phyloP scores from a whole-genome alignment of 108 stramenopile genomes.

The Epithemia pelagica region DNA sequence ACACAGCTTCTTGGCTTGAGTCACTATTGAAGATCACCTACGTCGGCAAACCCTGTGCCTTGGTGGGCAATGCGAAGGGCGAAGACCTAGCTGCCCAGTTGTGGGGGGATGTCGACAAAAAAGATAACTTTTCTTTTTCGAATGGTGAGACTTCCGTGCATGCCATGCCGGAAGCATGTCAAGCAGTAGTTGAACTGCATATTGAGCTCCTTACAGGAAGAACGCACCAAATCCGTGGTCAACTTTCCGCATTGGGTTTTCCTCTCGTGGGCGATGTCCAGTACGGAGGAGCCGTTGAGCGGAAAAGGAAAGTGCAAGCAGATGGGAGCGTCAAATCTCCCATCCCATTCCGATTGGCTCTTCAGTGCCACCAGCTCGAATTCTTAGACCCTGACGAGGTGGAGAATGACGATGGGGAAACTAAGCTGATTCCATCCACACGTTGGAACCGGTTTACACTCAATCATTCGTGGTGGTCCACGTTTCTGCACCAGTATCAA shows the following conservation, averaged over 20 bases:
- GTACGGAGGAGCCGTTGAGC: conserved; percentile 71
- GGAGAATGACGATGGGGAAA: conserved; percentile 11
- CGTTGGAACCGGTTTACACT: conserved; percentile 47
- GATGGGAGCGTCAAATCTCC: background rate
- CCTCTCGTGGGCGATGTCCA: conserved; percentile 77
- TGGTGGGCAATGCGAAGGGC: conserved; percentile 26
- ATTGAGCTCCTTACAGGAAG: conserved; percentile 74
- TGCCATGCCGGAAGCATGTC: conserved; percentile 33
- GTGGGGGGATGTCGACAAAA: conserved; percentile 7
- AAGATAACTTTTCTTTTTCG: background rate
- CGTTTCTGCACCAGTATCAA: conserved; percentile 32
- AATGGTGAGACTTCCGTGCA: background rate
- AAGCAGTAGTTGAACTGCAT: conserved; percentile 59
- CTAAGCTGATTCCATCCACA: conserved; percentile 18
- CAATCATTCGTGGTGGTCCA: conserved; percentile 63
- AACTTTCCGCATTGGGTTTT: conserved; percentile 61
- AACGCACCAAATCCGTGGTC: conserved; percentile 88
- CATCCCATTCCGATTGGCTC: conserved; percentile 30
- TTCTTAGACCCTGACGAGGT: conserved; percentile 38
- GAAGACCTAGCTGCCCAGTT: conserved; percentile 13
- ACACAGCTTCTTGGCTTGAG: conserved; percentile 44
- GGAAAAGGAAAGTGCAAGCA: background rate
- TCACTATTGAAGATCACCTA: conserved; percentile 55
- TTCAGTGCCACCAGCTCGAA: conserved; percentile 62
- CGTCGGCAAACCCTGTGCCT: conserved; percentile 35